Evolutionary conservation across 352 stramenopile genomes (phyloP).

Genomic region (Globisporangium cystogenes): DNA sequence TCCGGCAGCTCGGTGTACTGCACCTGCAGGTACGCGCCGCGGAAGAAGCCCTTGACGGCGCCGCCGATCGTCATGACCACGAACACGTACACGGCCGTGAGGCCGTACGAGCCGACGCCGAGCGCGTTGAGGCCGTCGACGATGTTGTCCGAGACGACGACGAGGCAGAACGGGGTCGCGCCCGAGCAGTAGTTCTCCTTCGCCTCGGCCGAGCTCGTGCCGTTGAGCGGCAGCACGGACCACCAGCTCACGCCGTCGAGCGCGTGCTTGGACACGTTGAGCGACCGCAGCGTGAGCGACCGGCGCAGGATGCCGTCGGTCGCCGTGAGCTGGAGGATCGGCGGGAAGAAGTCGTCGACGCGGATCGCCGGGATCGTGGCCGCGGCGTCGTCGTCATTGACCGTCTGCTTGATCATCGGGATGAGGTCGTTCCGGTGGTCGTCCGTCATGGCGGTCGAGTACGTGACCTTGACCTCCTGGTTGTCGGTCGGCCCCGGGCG

Average conservation of each 20-base stretch:
- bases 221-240: slow-evolving; percentile 41
- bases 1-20: slow-evolving; percentile 81
- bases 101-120: slow-evolving; percentile 78
- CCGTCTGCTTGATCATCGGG: slow-evolving; percentile 66
- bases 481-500: slow-evolving; percentile 57
- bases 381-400: slow-evolving; percentile 20
- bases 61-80: slow-evolving; percentile 85
- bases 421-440: slow-evolving; percentile 60
- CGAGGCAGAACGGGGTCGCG: slow-evolving; percentile 61
- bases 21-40: slow-evolving; percentile 71
- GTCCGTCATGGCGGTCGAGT: slow-evolving; percentile 37
- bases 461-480: slow-evolving; percentile 50
- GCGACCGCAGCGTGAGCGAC: slow-evolving; percentile 41
- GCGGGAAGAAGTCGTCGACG: slow-evolving; percentile 44
- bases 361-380: slow-evolving; percentile 36
- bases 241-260: slow-evolving; percentile 58
- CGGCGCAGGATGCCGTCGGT: slow-evolving; percentile 50
- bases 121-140: slow-evolving; percentile 74
- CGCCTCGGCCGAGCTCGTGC: slow-evolving; percentile 8
- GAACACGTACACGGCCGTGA: slow-evolving; percentile 85
- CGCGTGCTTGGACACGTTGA: slow-evolving; percentile 60
- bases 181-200: slow-evolving; percentile 40
- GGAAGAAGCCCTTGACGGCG: slow-evolving; percentile 80
- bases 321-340: slow-evolving; percentile 70
- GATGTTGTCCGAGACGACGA: slow-evolving; percentile 85